These are phyloP conservation scores for Limtongia smithiae DNA, from an alignment of 805 yeast species.

Conservation along the genomic window DNA sequence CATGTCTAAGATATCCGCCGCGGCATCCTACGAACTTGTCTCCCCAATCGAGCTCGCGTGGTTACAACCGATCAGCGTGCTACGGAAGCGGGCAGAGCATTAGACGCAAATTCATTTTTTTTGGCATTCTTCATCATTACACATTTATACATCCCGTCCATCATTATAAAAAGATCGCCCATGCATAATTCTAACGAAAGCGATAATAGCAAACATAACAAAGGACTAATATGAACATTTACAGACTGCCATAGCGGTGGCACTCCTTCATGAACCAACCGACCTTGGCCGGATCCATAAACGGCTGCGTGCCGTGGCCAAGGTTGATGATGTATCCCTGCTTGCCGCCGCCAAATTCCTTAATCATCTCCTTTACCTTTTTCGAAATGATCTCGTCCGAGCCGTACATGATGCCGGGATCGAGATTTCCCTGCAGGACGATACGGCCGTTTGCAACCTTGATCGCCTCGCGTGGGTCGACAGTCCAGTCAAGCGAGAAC, in stretches of 20 bases:
- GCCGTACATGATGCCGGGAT: slow-evolving; percentile 94
- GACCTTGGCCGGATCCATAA: slow-evolving; percentile 89
- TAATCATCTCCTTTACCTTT: slow-evolving; percentile 83
- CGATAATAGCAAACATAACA: neutral
- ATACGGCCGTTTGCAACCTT: slow-evolving; percentile 70
- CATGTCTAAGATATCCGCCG: slow-evolving; percentile 31
- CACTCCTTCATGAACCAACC: slow-evolving; percentile 63
- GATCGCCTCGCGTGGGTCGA: slow-evolving; percentile 81
- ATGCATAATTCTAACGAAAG: too few species aligned
- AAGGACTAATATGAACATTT: neutral
- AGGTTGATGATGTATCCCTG: slow-evolving; percentile 87
- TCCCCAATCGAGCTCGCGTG: slow-evolving; percentile 45
- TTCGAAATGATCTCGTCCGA: slow-evolving; percentile 71
- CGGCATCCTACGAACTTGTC: slow-evolving; percentile 32
- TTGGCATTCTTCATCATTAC: too few species aligned
- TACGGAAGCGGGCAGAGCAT: slow-evolving; percentile 61
- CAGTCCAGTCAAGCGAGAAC: slow-evolving; percentile 92
- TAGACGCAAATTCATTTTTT: slow-evolving; percentile 14
- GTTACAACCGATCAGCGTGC: slow-evolving; percentile 47
- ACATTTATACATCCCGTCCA: too few species aligned
- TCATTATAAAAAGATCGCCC: too few species aligned
- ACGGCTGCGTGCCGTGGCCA: slow-evolving; percentile 98
- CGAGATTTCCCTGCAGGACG: slow-evolving; percentile 89
- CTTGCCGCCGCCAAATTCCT: slow-evolving; percentile 92
- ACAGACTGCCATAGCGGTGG: slow-evolving; percentile 19